Percentiles rank a stretch among this genome's conserved stretches.
phyloP scores from a whole-genome alignment of 2,329 filamentous ascomycete species.

The Cytospora paraplurivora region DNA sequence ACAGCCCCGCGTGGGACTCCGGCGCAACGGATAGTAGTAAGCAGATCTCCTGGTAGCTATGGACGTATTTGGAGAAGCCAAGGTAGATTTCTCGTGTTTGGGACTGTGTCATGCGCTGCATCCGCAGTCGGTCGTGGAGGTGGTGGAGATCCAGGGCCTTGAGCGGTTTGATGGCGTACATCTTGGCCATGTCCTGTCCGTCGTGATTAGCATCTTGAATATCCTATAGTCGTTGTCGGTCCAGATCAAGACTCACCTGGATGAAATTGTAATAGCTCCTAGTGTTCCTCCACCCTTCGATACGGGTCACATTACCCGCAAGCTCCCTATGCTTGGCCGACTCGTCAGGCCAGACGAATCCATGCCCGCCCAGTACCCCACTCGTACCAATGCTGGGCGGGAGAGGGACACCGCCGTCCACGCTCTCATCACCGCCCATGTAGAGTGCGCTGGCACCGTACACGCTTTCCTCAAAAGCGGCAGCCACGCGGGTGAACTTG shows the following conservation, averaged over 20 bases:
- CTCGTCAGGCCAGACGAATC: constrained; percentile 93
- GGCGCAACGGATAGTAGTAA: constrained; percentile 81
- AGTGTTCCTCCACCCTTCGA: constrained; percentile 96
- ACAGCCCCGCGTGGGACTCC: constrained; percentile 83
- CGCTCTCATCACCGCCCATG: constrained; percentile 73
- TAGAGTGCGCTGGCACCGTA: constrained; percentile 91
- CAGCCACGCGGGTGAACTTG: constrained; percentile 88
- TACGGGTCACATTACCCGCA: constrained; percentile 85
- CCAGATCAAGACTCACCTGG: constrained; percentile 56
- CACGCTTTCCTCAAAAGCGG: constrained; percentile 92
- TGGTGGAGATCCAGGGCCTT: constrained; percentile 87
- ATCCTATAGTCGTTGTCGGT: constrained; percentile 30
- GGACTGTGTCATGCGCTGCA: constrained; percentile 73
- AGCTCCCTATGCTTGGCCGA: constrained; percentile 79
- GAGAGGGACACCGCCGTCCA: constrained; percentile 58
- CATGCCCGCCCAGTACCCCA: constrained; percentile 68
- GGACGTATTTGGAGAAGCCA: constrained; percentile 73
- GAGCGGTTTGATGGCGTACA: constrained; percentile 67
- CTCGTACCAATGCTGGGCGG: constrained; percentile 33
- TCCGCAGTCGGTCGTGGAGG: constrained; percentile 86
- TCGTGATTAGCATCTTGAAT: constrained; percentile 35
- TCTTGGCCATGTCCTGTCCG: constrained; percentile 62
- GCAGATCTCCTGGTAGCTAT: constrained; percentile 82
- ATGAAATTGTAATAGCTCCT: constrained; percentile 95
- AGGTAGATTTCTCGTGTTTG: constrained; percentile 85